Evolutionary conservation across 306 rosid genomes (phyloP).

Genomic region (Corylus avellana): DNA sequence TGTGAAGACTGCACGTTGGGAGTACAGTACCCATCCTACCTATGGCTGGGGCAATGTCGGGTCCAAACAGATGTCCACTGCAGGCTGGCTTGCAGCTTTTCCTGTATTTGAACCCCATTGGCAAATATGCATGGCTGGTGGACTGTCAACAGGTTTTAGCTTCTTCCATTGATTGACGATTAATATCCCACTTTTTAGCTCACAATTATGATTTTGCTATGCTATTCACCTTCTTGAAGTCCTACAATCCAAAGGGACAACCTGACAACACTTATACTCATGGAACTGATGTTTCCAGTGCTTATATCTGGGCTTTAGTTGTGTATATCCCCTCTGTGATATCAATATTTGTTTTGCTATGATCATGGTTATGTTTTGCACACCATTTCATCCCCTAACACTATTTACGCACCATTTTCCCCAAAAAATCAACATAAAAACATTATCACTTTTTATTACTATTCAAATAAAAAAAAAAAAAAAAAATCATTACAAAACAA

Average conservation of each 20-base stretch:
- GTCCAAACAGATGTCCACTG: conserved; percentile 81
- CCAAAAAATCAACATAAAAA: no score
- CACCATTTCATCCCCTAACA: no score
- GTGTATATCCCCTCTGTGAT: background rate
- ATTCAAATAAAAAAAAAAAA: no score
- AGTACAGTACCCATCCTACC: conserved; percentile 81
- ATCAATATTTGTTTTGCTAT: background rate
- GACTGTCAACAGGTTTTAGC: conserved; percentile 83
- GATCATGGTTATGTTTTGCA: background rate
- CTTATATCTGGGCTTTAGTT: background rate
- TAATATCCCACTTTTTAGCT: conserved; percentile 12
- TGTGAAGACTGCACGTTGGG: conserved; percentile 87
- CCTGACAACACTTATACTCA: background rate
- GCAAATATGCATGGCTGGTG: conserved; percentile 95
- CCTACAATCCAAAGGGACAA: background rate
- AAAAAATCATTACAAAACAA: no score
- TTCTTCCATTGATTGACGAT: conserved; percentile 19
- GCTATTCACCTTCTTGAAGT: conserved; percentile 6
- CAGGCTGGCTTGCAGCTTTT: conserved; percentile 99
- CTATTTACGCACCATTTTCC: no score
- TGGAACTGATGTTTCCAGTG: background rate
- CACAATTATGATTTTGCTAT: conserved; percentile 14
- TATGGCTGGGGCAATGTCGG: conserved; percentile 98
- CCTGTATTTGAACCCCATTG: conserved; percentile 99
- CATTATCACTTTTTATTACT: no score